Conservation (phyloP, 768 basidiomycete genomes). For the Mrakia gelida region DNA sequence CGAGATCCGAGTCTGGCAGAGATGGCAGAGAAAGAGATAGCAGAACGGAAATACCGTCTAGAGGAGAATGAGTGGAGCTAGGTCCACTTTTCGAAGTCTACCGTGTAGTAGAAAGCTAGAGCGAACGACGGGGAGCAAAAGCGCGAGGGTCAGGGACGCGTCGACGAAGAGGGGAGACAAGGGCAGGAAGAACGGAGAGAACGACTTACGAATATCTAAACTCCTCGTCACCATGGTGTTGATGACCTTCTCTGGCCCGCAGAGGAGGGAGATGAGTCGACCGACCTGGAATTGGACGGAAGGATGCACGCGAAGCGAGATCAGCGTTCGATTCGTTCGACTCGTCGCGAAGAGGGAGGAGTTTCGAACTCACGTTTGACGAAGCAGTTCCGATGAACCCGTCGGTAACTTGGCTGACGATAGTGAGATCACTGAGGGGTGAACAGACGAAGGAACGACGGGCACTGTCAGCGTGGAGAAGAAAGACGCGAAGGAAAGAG, state of each 20-base stretch:
- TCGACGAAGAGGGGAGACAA: not conserved
- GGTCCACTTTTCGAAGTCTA: constrained; percentile 10
- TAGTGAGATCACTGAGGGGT: not conserved
- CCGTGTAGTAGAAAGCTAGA: not conserved
- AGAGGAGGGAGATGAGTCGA: not conserved
- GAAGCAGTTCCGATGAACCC: constrained; percentile 7
- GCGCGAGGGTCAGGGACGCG: not conserved
- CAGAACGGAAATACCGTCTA: too few relatives aligned
- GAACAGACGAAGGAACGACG: not conserved
- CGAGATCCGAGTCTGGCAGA: too few relatives aligned
- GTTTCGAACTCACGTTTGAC: not conserved
- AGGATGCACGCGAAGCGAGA: not conserved
- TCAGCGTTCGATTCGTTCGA: not conserved
- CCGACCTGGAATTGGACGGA: not conserved
- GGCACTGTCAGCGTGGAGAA: not conserved
- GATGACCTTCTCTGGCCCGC: not conserved
- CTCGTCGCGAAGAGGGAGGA: too few relatives aligned
- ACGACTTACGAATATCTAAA: constrained; percentile 7
- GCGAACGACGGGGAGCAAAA: not conserved
- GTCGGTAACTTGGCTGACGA: not conserved
- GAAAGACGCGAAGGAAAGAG: not conserved
- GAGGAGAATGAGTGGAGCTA: not conserved
- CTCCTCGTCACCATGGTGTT: not conserved
- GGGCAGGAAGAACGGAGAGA: not conserved
- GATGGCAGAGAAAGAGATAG: not conserved